These are phyloP conservation scores for Cyberlindnera xishuangbannaensis DNA, from an alignment of 805 yeast species.

Conservation along the genomic window DNA sequence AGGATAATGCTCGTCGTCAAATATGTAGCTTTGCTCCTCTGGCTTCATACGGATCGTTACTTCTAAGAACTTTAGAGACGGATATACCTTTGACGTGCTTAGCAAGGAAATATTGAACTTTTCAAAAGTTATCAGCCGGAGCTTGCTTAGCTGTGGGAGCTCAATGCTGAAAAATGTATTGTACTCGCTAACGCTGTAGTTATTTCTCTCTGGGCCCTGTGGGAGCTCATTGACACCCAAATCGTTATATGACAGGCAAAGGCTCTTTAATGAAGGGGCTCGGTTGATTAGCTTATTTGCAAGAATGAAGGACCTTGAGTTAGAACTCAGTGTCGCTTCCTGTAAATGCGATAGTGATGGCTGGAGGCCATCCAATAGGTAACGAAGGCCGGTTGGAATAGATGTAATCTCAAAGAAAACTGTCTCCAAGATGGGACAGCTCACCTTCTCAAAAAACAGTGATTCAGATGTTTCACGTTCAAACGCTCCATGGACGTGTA, in stretches of 20 bases:
- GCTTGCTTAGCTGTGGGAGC: constrained; percentile 2
- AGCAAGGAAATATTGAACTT: constrained; percentile 12
- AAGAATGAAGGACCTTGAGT: constrained; percentile 9
- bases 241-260: constrained; percentile 10
- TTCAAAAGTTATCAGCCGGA: constrained; percentile 11
- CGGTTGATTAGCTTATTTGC: constrained; percentile 8
- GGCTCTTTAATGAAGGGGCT: neutral
- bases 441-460: constrained; percentile 10
- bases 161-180: constrained; percentile 3
- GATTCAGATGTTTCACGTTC: constrained; percentile 15
- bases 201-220: constrained; percentile 3
- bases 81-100: constrained; percentile 2
- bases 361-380: constrained; percentile 2
- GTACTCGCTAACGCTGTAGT: constrained; percentile 1
- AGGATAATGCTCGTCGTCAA: constrained; percentile 13
- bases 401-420: constrained; percentile 10
- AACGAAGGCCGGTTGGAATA: constrained; percentile 7
- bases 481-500: constrained; percentile 18
- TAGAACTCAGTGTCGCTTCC: constrained; percentile 3
- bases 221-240: constrained; percentile 7
- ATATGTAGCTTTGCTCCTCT: constrained; percentile 6
- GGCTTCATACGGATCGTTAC: constrained; percentile 5
- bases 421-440: constrained; percentile 5
- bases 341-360: neutral
- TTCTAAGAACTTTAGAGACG: constrained; percentile 3